Evolutionary conservation across 345 rosid species (phyloP).

Genomic region (Aegle marmelos): DNA sequence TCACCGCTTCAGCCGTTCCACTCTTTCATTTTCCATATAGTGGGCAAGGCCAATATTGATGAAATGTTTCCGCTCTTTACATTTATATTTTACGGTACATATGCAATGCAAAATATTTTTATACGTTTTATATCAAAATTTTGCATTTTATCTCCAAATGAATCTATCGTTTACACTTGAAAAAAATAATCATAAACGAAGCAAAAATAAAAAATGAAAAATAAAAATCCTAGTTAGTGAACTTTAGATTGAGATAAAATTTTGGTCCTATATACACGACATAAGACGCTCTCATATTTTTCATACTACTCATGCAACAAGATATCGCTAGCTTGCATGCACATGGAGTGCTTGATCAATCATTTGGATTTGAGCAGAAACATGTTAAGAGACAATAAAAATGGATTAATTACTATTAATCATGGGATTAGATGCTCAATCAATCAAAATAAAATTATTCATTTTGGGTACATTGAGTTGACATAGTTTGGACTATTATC

Average conservation of each 20-base stretch:
- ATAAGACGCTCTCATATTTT: not conserved
- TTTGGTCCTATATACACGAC: not conserved
- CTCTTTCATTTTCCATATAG: not conserved
- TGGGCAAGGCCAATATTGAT: not conserved
- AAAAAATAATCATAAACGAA: too few species aligned
- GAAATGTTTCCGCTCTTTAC: not conserved
- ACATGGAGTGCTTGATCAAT: constrained; percentile 23
- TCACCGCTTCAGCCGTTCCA: not conserved
- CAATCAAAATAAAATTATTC: not conserved
- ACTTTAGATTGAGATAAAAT: not conserved
- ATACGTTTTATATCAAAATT: too few species aligned
- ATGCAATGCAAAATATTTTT: too few species aligned
- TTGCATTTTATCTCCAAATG: not conserved
- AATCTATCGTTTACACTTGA: too few species aligned
- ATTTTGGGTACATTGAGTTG: not conserved
- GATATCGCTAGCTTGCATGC: constrained; percentile 11
- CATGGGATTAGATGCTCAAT: constrained; percentile 1
- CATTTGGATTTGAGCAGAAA: not conserved
- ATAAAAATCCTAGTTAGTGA: too few species aligned
- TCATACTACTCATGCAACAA: not conserved
- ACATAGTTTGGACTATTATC: not conserved
- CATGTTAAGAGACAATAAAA: constrained; percentile 7
- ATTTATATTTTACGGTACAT: too few species aligned
- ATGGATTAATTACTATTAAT: not conserved
- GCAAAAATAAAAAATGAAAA: accelerated